Evolutionary conservation across 345 rosid genomes (phyloP).

Genomic region (Eucalyptus virginea): DNA sequence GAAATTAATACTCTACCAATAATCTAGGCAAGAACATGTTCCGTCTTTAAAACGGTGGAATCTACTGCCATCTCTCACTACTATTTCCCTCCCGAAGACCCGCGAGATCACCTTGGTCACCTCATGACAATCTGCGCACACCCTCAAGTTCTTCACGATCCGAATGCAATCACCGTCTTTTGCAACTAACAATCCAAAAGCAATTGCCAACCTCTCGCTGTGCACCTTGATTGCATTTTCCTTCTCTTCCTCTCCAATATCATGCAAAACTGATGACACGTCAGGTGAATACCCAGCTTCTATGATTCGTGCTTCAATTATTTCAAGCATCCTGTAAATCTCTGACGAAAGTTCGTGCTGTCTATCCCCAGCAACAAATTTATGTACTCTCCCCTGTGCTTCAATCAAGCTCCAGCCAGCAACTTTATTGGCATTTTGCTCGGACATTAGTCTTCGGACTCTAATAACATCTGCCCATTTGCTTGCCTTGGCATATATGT

Average conservation of each 20-base stretch:
- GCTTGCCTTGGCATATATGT: constrained; percentile 10
- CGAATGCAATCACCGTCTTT: not conserved
- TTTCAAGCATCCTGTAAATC: constrained; percentile 8
- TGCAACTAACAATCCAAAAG: constrained; percentile 8
- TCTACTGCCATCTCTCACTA: constrained; percentile 19
- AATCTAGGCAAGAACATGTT: constrained; percentile 11
- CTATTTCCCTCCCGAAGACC: constrained; percentile 7
- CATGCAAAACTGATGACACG: constrained; percentile 6
- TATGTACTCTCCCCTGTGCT: constrained; percentile 2
- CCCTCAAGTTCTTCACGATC: constrained; percentile 13
- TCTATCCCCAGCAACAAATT: constrained; percentile 8
- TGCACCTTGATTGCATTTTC: constrained; percentile 8
- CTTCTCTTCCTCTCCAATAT: constrained; percentile 17
- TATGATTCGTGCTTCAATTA: constrained; percentile 1
- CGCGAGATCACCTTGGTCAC: constrained; percentile 6
- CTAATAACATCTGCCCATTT: constrained; percentile 9
- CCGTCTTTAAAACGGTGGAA: constrained; percentile 21
- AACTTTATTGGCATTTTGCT: not conserved
- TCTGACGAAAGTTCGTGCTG: not conserved
- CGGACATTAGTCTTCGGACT: constrained; percentile 7
- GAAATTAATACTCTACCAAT: constrained; percentile 1
- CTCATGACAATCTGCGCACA: constrained; percentile 12
- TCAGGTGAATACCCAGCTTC: constrained; percentile 11
- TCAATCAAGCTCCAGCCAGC: constrained; percentile 22
- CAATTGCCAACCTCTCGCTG: constrained; percentile 18